Evolutionary conservation across 495 filamentous ascomycete species (phyloP), one percentile per base, ranked within the genome.

Genomic region (Symbiotaphrina buchneri): DNA sequence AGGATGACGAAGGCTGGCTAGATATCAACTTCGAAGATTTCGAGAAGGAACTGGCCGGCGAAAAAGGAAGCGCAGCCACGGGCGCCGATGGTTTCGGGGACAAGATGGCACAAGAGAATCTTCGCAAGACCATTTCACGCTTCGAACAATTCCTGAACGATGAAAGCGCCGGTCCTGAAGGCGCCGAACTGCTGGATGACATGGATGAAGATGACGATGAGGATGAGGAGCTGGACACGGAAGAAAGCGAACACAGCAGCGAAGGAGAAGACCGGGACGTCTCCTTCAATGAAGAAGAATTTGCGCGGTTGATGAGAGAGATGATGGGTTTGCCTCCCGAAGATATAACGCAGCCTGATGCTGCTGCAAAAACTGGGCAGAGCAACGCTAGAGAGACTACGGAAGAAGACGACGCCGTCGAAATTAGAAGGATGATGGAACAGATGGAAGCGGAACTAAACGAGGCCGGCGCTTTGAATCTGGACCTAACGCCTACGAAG

Each of bases 101-200:
- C 45, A 54, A 66, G 6, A 59, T 58, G 5, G 68, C 80, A 1
- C 78, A 93, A 39, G 77, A 79, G 29, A 80, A 91, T 43, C 48
- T 97, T 20, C 68, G 71, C 34, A 80, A 79, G 41, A 91, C 94
- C 42, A 85, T 95, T 13, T 71, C 77, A 31, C 63, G 80, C 8
- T 95, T 94, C 41, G 79, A 93, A 45, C 61, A 75, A n/a, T 94
- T 97, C 38, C 46, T 95, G 32, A 82, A 93, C 37, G 79, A 94
- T 43, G 81, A 90, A 14, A 55, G 56, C 6, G 82, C 79, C 0
- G 82, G 74, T 1, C 43, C 69, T 11, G 82, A 85, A 7, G 85
- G 81, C 5, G 82, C 71, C 0, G 72, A 82, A 35, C 52, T 60
- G 19, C 41, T 75, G 19, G 75, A 81, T 41, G 73, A 79, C 31